Conservation (phyloP, 2,329 filamentous ascomycete genomes). For the Stemphylium beticola region DNA sequence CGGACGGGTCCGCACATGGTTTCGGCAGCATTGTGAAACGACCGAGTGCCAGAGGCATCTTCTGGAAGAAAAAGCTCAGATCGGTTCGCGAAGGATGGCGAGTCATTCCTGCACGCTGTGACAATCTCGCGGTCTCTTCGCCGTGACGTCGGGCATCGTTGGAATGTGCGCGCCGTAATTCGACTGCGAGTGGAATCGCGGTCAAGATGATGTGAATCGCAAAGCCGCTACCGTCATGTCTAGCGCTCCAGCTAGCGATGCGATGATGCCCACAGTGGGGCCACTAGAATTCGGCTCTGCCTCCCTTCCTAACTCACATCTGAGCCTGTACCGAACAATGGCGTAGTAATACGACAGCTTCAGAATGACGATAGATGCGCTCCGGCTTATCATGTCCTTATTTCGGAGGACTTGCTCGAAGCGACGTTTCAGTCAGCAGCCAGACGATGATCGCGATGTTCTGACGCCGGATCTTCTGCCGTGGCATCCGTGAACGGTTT, state of each 20-base stretch:
- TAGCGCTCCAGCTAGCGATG: slow-evolving; percentile 16
- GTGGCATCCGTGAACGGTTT: slow-evolving; percentile 5
- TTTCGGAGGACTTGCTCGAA: slow-evolving; percentile 1
- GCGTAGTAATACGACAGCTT: slow-evolving; percentile 4
- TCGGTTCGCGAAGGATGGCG: slow-evolving; percentile 9
- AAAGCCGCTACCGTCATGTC: background rate
- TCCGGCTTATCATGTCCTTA: background rate
- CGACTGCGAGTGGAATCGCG: slow-evolving; percentile 5
- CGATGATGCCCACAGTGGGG: slow-evolving; percentile 22
- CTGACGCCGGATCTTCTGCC: background rate
- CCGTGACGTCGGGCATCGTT: background rate
- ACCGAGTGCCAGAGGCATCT: slow-evolving; percentile 16
- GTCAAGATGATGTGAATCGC: slow-evolving; percentile 13
- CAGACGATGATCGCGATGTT: background rate
- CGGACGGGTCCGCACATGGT: slow-evolving; percentile 18
- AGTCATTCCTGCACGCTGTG: slow-evolving; percentile 11
- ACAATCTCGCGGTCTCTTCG: background rate
- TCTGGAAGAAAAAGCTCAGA: slow-evolving; percentile 18
- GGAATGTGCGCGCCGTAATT: background rate
- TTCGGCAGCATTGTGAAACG: slow-evolving; percentile 24
- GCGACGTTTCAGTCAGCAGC: background rate
- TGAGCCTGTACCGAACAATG: slow-evolving; percentile 9
- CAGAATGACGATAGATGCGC: background rate
- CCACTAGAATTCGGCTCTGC: background rate
- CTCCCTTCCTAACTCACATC: slow-evolving; percentile 9